Evolutionary conservation across 768 basidiomycete species (phyloP).

Genomic region (Serendipita sp.): DNA sequence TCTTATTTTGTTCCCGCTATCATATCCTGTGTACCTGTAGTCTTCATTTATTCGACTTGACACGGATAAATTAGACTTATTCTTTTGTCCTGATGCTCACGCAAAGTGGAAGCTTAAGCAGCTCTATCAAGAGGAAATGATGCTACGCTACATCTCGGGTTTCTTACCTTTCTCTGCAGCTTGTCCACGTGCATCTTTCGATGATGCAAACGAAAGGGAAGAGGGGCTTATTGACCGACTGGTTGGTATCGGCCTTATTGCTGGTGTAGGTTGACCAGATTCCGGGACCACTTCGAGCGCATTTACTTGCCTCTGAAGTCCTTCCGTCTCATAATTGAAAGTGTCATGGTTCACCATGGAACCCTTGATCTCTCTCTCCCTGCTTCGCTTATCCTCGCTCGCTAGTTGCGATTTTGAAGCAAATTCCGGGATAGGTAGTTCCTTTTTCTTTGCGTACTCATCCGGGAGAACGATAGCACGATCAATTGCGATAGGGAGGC

Average conservation of each 20-base stretch:
- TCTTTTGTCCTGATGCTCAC: no score
- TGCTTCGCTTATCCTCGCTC: not conserved
- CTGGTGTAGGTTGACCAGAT: not conserved
- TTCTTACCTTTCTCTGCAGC: not conserved
- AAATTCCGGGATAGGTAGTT: not conserved
- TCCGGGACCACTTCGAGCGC: not conserved
- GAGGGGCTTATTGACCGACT: not conserved
- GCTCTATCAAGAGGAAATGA: no score
- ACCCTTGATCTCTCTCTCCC: not conserved
- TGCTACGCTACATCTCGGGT: no score
- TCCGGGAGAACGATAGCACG: constrained; percentile 69
- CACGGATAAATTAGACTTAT: not conserved
- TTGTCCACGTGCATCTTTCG: not conserved
- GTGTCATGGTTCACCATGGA: no score
- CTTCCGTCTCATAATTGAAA: not conserved
- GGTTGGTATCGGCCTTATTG: not conserved
- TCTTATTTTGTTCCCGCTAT: no score
- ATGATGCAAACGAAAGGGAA: not conserved
- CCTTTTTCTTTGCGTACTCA: constrained; percentile 26
- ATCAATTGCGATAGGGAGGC: constrained; percentile 76
- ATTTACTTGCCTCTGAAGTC: not conserved
- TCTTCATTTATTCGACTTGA: not conserved
- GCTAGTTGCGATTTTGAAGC: not conserved
- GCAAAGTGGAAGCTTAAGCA: no score
- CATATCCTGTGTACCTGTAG: no score